Evolutionary conservation across 305 asterid species (phyloP), one percentile per base, ranked within the genome.

Genomic region (Fraxinus paxiana): DNA sequence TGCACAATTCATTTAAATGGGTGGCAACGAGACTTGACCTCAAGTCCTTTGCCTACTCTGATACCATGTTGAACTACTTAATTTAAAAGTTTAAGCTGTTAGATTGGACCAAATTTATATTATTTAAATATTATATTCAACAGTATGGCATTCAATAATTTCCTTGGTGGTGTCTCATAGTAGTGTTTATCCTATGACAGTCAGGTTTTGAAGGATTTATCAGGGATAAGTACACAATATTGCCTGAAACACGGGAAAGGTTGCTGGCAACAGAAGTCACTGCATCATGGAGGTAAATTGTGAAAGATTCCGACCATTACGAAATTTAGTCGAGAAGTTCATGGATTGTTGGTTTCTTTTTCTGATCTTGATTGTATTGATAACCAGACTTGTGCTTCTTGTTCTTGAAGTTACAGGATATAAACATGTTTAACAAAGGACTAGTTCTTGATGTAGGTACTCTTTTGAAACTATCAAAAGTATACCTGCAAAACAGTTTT

Each of bases 141-240:
- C 15, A 22, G 2, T 69, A 59, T 63, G 63, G 61, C 82, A 34
- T 77, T 76, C 75, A 18, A 67, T 54, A 33, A 71, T 35, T 76
- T 54, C 35, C 22, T 51, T 48, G 54, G 46, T 74, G 75, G 82
- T 80, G 73, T 63, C 86, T 86, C 74, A 83, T 30, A n/a, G 73
- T 85, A 24, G 41, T 65, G 34, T 85, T 77, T 72, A 65, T 76
- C 65, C 28, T 72, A 56, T 80, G 65, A 79, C 95, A 96, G 99
- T 96, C 99, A 37, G 99, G 99, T 76, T 96, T 96, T 89, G 97
- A 94, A 91, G 95, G 96, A 79, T 96, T 96, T 84, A 79, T 96
- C 79, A 87, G 97, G 87, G 98, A 94, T 87, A 86, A 86, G 88
- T 88, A 92, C 79, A 96, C 99, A 46, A 89, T 94, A 65, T 88